Evolutionary conservation across 2,329 filamentous ascomycete species (phyloP).

Genomic region (Ascochyta fabae): DNA sequence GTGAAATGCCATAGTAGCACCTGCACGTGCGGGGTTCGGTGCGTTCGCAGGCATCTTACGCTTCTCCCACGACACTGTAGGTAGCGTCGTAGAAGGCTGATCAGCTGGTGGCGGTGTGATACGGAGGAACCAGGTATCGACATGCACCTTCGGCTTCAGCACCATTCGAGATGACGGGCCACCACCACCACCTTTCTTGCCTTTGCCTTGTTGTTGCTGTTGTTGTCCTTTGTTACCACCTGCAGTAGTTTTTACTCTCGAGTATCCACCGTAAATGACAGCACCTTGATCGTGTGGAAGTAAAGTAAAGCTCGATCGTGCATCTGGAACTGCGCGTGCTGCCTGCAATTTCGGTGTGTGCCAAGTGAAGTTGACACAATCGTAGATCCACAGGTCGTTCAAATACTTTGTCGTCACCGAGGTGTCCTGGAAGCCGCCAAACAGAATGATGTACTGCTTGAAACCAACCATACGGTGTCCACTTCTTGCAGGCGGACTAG

Average conservation of each 20-base stretch:
- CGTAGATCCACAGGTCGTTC: slow-evolving; percentile 93
- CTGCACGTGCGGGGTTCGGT: slow-evolving; percentile 82
- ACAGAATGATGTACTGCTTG: slow-evolving; percentile 95
- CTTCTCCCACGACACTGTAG: slow-evolving; percentile 86
- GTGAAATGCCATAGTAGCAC: slow-evolving; percentile 92
- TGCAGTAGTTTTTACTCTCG: slow-evolving; percentile 75
- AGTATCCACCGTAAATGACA: slow-evolving; percentile 92
- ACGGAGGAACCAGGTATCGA: slow-evolving; percentile 92
- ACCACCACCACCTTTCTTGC: slow-evolving; percentile 58
- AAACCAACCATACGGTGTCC: slow-evolving; percentile 96
- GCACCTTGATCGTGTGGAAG: slow-evolving; percentile 90
- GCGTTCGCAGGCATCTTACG: slow-evolving; percentile 91
- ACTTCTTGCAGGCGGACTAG: slow-evolving; percentile 81
- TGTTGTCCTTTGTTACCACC: slow-evolving; percentile 69
- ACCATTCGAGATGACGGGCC: slow-evolving; percentile 71
- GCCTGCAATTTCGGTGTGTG: slow-evolving; percentile 75
- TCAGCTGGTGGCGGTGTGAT: slow-evolving; percentile 76
- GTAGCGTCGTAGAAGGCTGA: slow-evolving; percentile 68
- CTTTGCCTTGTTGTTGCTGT: slow-evolving; percentile 49
- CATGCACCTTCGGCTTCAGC: slow-evolving; percentile 86
- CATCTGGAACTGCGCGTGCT: slow-evolving; percentile 85
- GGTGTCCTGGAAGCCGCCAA: slow-evolving; percentile 97
- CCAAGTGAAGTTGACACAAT: slow-evolving; percentile 87
- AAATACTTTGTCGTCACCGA: slow-evolving; percentile 94
- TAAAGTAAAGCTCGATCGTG: slow-evolving; percentile 89